phyloP scores from a whole-genome alignment of 129 eudicot species.

The Centrapalus pauciflorus region DNA sequence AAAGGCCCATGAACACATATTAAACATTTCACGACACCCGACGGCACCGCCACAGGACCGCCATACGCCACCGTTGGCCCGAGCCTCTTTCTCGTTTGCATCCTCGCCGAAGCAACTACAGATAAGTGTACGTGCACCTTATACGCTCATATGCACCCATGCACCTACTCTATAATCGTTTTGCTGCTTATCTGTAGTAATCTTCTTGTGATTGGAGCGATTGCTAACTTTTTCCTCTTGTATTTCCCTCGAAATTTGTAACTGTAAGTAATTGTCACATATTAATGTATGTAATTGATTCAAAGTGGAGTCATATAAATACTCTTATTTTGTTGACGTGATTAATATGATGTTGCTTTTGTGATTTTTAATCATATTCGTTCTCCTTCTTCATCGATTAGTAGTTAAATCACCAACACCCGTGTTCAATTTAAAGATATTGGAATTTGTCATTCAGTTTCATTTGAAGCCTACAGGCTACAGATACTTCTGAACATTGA shows the following conservation, averaged over 20 bases:
- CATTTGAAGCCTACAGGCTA: not conserved
- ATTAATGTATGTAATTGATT: constrained; percentile 1
- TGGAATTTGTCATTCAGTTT: not conserved
- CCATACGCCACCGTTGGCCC: constrained; percentile 8
- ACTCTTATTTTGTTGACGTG: not conserved
- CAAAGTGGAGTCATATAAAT: not conserved
- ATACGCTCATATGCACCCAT: not conserved
- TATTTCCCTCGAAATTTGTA: not conserved
- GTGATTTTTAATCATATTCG: not conserved
- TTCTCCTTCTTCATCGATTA: constrained; percentile 1
- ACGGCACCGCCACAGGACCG: constrained; percentile 6
- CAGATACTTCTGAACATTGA: not conserved
- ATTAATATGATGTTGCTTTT: not conserved
- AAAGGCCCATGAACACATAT: not conserved
- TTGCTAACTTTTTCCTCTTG: not conserved
- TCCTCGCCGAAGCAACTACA: constrained; percentile 3
- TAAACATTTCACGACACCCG: not conserved
- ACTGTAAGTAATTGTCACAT: not conserved
- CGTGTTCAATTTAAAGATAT: not conserved
- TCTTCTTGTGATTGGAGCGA: not conserved
- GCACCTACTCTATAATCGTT: not conserved
- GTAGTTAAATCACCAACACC: not conserved
- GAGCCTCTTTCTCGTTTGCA: not conserved
- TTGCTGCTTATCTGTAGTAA: not conserved
- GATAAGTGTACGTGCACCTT: constrained; percentile 5